Evolutionary conservation across 306 rosid species (phyloP).

Genomic region (Casuarina cunninghamiana): DNA sequence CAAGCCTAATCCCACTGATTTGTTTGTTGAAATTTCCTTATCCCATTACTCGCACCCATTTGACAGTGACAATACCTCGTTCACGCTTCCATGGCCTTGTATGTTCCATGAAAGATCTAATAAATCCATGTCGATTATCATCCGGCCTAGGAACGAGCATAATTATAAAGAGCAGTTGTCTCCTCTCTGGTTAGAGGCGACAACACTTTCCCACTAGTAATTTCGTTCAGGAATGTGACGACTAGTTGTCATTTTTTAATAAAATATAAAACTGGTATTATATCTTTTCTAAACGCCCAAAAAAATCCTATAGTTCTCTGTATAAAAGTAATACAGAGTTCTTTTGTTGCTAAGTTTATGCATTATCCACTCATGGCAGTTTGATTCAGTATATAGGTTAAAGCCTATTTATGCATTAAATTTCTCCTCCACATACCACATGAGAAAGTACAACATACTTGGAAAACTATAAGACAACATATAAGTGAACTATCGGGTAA

Average conservation of each 20-base stretch:
- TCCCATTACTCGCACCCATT: background rate
- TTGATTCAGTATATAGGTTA: no score
- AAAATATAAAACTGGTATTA: no score
- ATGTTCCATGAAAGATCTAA: background rate
- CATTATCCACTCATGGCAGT: no score
- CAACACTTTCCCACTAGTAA: background rate
- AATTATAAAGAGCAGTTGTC: background rate
- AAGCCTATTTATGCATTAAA: background rate
- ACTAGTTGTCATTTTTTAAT: no score
- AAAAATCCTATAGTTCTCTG: no score
- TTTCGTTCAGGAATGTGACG: no score
- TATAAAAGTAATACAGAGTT: no score
- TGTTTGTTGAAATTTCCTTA: conserved; percentile 3
- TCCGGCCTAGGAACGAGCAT: background rate
- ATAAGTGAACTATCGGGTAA: background rate
- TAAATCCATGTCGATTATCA: background rate
- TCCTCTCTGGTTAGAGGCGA: background rate
- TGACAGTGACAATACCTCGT: no score
- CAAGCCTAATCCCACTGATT: conserved; percentile 26
- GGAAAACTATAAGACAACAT: conserved; percentile 9
- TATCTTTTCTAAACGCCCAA: no score
- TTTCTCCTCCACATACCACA: background rate
- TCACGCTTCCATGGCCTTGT: no score
- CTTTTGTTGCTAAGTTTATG: no score
- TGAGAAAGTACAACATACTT: background rate